phyloP scores from a whole-genome alignment of 2,329 filamentous ascomycete genomes.

The Aspergillus costaricaensis region DNA sequence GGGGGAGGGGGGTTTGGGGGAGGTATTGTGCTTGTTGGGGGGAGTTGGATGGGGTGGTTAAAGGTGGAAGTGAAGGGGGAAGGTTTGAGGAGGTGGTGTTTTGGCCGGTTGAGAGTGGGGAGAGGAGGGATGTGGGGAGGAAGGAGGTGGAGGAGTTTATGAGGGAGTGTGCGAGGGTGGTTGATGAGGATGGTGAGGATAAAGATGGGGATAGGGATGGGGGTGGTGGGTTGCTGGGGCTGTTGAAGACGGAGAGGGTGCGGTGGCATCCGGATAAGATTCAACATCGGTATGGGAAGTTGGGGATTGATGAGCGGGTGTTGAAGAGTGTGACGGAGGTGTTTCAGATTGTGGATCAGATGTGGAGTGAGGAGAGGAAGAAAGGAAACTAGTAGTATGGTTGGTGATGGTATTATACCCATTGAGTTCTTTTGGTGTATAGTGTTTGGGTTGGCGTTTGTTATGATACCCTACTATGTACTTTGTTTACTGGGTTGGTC shows the following conservation, averaged over 20 bases:
- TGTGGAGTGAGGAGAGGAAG: conserved; percentile 68
- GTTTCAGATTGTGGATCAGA: conserved; percentile 82
- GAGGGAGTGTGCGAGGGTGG: conserved; percentile 50
- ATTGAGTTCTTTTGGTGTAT: too few relatives aligned
- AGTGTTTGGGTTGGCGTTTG: neutral
- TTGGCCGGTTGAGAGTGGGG: conserved; percentile 73
- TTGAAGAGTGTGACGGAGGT: conserved; percentile 83
- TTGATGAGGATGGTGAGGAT: conserved; percentile 17
- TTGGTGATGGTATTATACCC: neutral
- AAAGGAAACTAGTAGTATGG: conserved; percentile 12
- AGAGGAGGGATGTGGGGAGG: conserved; percentile 57
- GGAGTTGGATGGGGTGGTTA: conserved; percentile 36
- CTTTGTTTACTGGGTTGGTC: neutral
- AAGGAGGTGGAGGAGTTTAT: conserved; percentile 71
- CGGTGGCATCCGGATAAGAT: conserved; percentile 99
- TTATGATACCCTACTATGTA: conserved; percentile 8
- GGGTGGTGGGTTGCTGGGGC: conserved; percentile 38
- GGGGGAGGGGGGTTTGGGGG: conserved; percentile 63
- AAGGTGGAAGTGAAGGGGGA: conserved; percentile 13
- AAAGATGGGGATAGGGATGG: conserved; percentile 25
- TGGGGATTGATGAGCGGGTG: conserved; percentile 67
- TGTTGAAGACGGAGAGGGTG: conserved; percentile 81
- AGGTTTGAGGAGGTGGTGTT: conserved; percentile 52
- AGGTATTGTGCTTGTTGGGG: conserved; percentile 68
- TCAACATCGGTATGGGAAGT: conserved; percentile 78